phyloP scores from a whole-genome alignment of 2,329 filamentous ascomycete genomes.

The Septoria linicola region DNA sequence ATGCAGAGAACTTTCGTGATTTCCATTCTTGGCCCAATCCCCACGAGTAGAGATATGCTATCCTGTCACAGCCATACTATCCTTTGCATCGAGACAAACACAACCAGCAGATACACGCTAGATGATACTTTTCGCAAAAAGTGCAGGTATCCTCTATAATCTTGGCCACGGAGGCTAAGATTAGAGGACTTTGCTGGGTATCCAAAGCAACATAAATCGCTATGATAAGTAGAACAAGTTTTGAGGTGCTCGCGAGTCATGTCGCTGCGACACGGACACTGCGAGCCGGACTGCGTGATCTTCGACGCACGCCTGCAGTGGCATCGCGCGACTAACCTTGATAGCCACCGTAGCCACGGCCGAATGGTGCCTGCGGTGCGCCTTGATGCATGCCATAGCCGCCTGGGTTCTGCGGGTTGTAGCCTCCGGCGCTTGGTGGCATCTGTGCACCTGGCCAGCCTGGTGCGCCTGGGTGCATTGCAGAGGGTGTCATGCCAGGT shows the following conservation, averaged over 20 bases:
- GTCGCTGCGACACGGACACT: neutral
- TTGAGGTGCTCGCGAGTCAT: neutral
- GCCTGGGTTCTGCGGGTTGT: slow-evolving; percentile 60
- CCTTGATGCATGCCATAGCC: slow-evolving; percentile 53
- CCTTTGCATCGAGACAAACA: slow-evolving; percentile 2
- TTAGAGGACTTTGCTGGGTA: slow-evolving; percentile 7
- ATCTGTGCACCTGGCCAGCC: slow-evolving; percentile 45
- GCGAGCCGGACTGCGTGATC: slow-evolving; percentile 6
- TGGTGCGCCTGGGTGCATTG: slow-evolving; percentile 37
- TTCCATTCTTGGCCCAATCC: slow-evolving; percentile 9
- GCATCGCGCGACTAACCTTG: slow-evolving; percentile 49
- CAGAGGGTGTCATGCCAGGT: slow-evolving; percentile 47
- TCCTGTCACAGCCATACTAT: neutral
- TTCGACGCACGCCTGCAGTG: slow-evolving; percentile 3
- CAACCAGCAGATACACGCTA: slow-evolving; percentile 12
- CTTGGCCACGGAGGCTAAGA: neutral
- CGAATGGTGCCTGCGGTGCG: slow-evolving; percentile 40
- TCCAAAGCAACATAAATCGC: slow-evolving; percentile 13
- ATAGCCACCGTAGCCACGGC: slow-evolving; percentile 60
- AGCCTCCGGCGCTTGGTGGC: slow-evolving; percentile 73
- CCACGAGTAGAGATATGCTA: slow-evolving; percentile 11
- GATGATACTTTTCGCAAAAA: slow-evolving; percentile 9
- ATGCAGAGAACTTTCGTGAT: neutral
- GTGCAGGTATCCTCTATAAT: slow-evolving; percentile 4
- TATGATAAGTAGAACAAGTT: slow-evolving; percentile 9